Conservation (phyloP, 192 early-diverging fungal genomes). For the Dispira simplex region DNA sequence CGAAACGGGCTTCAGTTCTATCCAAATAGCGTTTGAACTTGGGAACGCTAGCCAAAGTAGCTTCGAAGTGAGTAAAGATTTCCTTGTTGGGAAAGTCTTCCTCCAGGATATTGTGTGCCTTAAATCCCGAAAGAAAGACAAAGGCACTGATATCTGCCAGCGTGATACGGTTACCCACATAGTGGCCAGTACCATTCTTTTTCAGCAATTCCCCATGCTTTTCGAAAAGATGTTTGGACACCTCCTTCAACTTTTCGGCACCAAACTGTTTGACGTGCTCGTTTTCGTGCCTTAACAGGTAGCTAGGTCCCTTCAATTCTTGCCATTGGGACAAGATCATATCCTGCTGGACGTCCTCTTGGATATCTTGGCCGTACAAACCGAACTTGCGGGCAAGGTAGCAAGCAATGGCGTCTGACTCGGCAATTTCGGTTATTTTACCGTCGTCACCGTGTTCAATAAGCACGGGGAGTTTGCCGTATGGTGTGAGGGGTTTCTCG, state of each 20-base stretch:
- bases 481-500: slow-evolving; percentile 24
- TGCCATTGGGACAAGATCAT: slow-evolving; percentile 15
- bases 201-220: slow-evolving; percentile 25
- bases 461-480: slow-evolving; percentile 32
- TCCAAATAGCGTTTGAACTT: too few species aligned
- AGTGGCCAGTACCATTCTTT: slow-evolving; percentile 41
- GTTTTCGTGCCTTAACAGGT: background rate
- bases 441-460: slow-evolving; percentile 20
- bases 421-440: slow-evolving; percentile 19
- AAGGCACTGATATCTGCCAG: slow-evolving; percentile 21
- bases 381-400: slow-evolving; percentile 27
- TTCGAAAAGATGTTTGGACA: slow-evolving; percentile 13
- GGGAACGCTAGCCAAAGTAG: too few species aligned
- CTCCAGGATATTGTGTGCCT: too few species aligned
- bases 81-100: too few species aligned
- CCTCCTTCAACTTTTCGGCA: slow-evolving; percentile 11
- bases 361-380: slow-evolving; percentile 14
- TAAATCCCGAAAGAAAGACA: too few species aligned
- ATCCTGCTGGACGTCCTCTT: slow-evolving; percentile 17
- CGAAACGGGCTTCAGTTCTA: too few species aligned
- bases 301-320: slow-evolving; percentile 9
- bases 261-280: slow-evolving; percentile 13
- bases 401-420: slow-evolving; percentile 27
- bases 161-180: slow-evolving; percentile 24
- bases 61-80: too few species aligned